A percentile compares a stretch with the other conserved stretches of the same genome.
Conservation (phyloP, 352 stramenopile genomes). For the Pythium aristosporum region DNA sequence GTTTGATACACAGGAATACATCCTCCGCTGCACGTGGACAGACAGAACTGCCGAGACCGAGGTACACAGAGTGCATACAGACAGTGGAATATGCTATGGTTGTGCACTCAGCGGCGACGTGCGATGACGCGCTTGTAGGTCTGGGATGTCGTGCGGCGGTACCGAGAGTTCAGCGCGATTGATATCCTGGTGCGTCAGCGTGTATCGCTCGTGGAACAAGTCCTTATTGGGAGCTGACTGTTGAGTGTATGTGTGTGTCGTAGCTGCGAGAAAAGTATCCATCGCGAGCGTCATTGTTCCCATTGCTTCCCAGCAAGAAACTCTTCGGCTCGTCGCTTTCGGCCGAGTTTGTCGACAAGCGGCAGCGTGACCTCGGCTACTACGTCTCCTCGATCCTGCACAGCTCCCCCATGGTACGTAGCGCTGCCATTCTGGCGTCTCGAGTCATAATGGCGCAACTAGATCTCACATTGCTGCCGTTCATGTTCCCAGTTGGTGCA, state of each 20-base stretch:
- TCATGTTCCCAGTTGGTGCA: constrained; percentile 53
- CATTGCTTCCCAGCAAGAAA: constrained; percentile 83
- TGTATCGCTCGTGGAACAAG: neutral
- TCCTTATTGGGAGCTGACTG: neutral
- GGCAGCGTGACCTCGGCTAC: constrained; percentile 82
- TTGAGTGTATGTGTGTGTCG: neutral
- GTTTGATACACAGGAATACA: constrained; percentile 60
- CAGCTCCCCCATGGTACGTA: constrained; percentile 64
- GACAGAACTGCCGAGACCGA: constrained; percentile 23
- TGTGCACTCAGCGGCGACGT: neutral
- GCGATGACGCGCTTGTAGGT: constrained; percentile 35
- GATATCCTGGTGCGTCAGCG: constrained; percentile 65
- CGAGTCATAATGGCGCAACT: neutral
- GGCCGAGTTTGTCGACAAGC: constrained; percentile 85
- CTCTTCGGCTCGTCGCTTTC: constrained; percentile 85
- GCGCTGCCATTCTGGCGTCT: neutral
- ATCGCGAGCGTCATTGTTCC: constrained; percentile 68
- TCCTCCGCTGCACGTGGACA: constrained; percentile 75
- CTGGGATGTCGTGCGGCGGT: constrained; percentile 81
- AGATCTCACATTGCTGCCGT: neutral
- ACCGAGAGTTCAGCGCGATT: constrained; percentile 84
- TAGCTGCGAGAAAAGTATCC: constrained; percentile 86
- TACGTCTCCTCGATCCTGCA: constrained; percentile 87
- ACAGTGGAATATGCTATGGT: neutral
- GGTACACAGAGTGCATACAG: constrained; percentile 2